Conservation (phyloP, 2,329 filamentous ascomycete genomes). For the Incumbomyces delicatus region DNA sequence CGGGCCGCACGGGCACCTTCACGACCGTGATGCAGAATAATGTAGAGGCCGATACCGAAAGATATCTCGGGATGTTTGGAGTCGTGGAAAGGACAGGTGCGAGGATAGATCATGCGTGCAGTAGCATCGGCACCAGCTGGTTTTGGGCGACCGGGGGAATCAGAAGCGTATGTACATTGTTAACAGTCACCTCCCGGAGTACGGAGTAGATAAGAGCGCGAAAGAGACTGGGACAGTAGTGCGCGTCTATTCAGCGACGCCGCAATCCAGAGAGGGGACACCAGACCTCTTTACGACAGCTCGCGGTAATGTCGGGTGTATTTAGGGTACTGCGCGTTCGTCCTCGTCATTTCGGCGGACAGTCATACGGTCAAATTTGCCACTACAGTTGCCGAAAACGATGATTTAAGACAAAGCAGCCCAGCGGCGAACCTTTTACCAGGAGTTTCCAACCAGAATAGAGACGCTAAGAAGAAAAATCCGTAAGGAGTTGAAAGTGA, state of each 20-base stretch:
- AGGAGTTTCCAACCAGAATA: background rate
- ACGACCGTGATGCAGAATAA: background rate
- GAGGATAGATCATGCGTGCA: no score
- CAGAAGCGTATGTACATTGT: no score
- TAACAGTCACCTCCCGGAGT: no score
- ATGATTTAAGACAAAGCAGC: constrained; percentile 2
- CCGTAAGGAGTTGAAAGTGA: constrained; percentile 3
- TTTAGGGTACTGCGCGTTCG: background rate
- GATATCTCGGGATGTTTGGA: no score
- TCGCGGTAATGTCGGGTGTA: no score
- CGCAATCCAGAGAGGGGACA: background rate
- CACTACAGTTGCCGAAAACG: background rate
- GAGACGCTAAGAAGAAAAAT: background rate
- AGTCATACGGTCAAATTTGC: background rate
- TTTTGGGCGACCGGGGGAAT: no score
- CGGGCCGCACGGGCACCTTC: background rate
- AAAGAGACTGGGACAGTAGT: no score
- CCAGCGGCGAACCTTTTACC: background rate
- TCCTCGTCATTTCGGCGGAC: background rate
- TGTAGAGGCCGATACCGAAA: no score
- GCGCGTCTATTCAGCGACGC: background rate
- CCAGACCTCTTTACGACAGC: no score
- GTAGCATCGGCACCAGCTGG: no score
- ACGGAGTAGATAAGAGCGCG: no score
- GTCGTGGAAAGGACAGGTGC: no score